These are phyloP conservation scores for Colletotrichum tanaceti DNA, from an alignment of 2,329 filamentous ascomycete genomes.

Conservation along the genomic window DNA sequence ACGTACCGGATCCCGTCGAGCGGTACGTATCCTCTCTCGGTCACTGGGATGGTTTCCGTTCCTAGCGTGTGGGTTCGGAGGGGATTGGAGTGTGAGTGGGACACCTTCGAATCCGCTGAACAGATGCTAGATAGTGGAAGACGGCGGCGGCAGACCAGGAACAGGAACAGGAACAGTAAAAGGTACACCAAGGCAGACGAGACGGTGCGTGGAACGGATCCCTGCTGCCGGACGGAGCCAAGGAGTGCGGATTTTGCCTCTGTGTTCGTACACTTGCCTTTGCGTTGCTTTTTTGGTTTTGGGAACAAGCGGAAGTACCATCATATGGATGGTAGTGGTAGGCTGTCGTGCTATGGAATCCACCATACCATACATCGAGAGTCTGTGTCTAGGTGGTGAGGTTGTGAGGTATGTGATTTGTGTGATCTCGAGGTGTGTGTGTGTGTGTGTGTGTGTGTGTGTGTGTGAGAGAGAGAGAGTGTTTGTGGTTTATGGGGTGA, in stretches of 20 bases:
- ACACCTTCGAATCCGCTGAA: background rate
- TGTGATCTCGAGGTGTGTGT: too few species aligned
- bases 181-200: constrained; percentile 46
- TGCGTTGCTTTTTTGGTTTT: constrained; percentile 46
- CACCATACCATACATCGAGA: constrained; percentile 10
- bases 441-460: too few species aligned
- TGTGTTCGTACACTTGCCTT: constrained; percentile 40
- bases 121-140: constrained; percentile 4
- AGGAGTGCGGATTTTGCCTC: background rate
- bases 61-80: constrained; percentile 35
- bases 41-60: constrained; percentile 32
- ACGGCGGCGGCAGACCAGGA: constrained; percentile 46
- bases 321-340: constrained; percentile 52
- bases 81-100: constrained; percentile 24
- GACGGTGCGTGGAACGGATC: constrained; percentile 43
- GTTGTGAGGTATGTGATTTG: constrained; percentile 11
- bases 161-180: constrained; percentile 47
- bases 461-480: too few species aligned
- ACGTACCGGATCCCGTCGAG: constrained; percentile 10
- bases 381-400: constrained; percentile 1
- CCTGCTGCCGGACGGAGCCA: background rate
- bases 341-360: constrained; percentile 14
- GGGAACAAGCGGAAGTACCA: constrained; percentile 56
- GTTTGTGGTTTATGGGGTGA: constrained; percentile 15
- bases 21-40: constrained; percentile 20